Evolutionary conservation across 2,329 filamentous ascomycete species (phyloP).

Genomic region (Cryphonectria carpinicola): DNA sequence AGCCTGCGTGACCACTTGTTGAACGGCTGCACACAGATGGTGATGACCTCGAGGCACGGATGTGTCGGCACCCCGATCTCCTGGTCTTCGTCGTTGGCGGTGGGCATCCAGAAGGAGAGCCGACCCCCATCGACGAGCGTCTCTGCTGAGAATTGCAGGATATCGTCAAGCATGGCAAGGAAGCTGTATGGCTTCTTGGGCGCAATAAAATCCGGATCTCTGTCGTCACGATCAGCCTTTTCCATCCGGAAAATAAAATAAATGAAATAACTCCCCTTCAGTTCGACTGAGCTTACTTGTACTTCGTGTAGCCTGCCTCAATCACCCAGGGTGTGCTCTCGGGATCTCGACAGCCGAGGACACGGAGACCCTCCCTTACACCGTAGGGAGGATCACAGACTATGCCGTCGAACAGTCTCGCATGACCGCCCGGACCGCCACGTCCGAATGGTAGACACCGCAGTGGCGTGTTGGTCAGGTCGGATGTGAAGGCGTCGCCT

Average conservation of each 20-base stretch:
- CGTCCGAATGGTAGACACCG: constrained; percentile 46
- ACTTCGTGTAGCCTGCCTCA: constrained; percentile 70
- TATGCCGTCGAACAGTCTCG: constrained; percentile 79
- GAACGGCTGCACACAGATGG: constrained; percentile 82
- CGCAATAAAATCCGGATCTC: constrained; percentile 72
- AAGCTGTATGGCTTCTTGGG: constrained; percentile 95
- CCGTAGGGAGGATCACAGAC: constrained; percentile 96
- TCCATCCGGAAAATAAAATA: not conserved
- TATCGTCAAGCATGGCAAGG: constrained; percentile 84
- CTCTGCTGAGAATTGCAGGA: constrained; percentile 77
- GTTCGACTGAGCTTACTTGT: constrained; percentile 59
- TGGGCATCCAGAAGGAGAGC: constrained; percentile 97
- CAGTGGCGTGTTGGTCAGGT: constrained; percentile 86
- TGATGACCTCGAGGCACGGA: constrained; percentile 72
- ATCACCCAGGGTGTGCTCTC: constrained; percentile 63
- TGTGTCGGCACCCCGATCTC: constrained; percentile 79
- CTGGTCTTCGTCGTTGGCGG: constrained; percentile 76
- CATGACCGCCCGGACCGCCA: constrained; percentile 30
- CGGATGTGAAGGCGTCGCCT: constrained; percentile 80
- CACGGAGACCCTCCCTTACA: constrained; percentile 86
- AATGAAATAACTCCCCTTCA: constrained; percentile 19
- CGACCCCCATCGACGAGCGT: constrained; percentile 80
- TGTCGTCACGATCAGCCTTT: constrained; percentile 32
- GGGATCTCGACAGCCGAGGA: constrained; percentile 77
- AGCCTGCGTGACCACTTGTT: constrained; percentile 91